phyloP scores from a whole-genome alignment of 2,329 filamentous ascomycete genomes.

The Alternaria consortialis region DNA sequence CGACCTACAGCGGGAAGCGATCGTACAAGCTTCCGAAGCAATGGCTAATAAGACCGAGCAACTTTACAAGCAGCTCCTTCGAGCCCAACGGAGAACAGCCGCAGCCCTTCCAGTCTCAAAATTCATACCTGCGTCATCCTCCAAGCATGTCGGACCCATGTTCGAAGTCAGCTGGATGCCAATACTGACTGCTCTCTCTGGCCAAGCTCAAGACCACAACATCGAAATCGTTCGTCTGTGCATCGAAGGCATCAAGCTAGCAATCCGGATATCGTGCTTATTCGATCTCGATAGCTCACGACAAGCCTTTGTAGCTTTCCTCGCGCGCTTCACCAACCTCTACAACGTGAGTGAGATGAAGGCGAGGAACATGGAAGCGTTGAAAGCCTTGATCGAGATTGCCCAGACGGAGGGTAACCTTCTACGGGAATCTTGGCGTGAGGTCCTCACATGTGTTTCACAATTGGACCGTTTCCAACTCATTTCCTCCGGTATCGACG shows the following conservation, averaged over 20 bases:
- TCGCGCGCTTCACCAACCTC: constrained; percentile 93
- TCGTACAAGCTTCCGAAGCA: constrained; percentile 93
- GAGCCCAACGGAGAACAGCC: constrained; percentile 84
- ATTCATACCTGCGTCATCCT: constrained; percentile 92
- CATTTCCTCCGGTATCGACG: constrained; percentile 93
- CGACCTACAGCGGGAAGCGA: constrained; percentile 90
- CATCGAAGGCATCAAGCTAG: constrained; percentile 93
- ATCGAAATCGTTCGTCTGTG: constrained; percentile 91
- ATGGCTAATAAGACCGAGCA: constrained; percentile 84
- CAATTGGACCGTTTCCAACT: constrained; percentile 95
- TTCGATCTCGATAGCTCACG: constrained; percentile 94
- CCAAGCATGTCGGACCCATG: constrained; percentile 96
- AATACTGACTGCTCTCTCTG: constrained; percentile 92
- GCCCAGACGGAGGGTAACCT: constrained; percentile 92
- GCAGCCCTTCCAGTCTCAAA: constrained; percentile 71
- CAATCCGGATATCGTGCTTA: constrained; percentile 89
- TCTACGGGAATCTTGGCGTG: constrained; percentile 90
- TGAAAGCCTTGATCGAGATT: constrained; percentile 90
- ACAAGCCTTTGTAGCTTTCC: constrained; percentile 91
- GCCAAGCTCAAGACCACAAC: constrained; percentile 93
- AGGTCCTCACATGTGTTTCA: constrained; percentile 92
- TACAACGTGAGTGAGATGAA: constrained; percentile 96
- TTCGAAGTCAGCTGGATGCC: constrained; percentile 99
- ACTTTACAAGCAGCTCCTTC: constrained; percentile 91
- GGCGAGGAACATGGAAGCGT: constrained; percentile 93